phyloP scores from a whole-genome alignment of 345 rosid species.

The Microthlaspi erraticum region DNA sequence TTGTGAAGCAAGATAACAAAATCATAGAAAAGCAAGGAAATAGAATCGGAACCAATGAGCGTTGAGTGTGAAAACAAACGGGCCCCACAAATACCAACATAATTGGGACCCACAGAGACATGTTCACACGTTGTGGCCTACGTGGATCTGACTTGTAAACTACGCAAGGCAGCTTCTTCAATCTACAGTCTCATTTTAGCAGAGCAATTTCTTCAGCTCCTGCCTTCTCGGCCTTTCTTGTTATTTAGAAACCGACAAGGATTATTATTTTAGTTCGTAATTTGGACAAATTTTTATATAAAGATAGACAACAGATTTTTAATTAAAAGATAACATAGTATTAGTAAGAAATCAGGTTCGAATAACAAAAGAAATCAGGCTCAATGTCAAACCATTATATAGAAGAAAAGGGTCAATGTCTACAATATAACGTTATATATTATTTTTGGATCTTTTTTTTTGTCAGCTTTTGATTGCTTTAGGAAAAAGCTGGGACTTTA shows the following conservation, averaged over 20 bases:
- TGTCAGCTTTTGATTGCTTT: conserved; percentile 4
- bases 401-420: conserved; percentile 28
- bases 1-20: not conserved
- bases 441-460: conserved; percentile 16
- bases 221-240: conserved; percentile 1
- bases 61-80: not conserved
- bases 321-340: conserved; percentile 31
- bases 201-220: conserved; percentile 1
- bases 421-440: conserved; percentile 14
- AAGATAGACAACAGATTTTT: not conserved
- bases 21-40: not conserved
- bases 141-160: conserved; percentile 57
- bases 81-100: not conserved
- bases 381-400: conserved; percentile 30
- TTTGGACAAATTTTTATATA: not conserved
- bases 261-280: not conserved
- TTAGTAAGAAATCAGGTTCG: conserved; percentile 18
- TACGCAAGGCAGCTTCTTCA: conserved; percentile 41
- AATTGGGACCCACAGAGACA: conserved; percentile 45
- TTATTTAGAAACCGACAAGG: conserved; percentile 35
- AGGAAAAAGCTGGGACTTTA: conserved; percentile 34
- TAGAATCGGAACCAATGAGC: conserved; percentile 31
- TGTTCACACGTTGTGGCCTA: conserved; percentile 56
- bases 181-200: conserved; percentile 16
- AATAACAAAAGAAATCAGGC: conserved; percentile 22